A percentile compares a stretch with the other conserved stretches of the same genome.
phyloP scores from a whole-genome alignment of 352 stramenopile species.

The Thalassiosira hispida region DNA sequence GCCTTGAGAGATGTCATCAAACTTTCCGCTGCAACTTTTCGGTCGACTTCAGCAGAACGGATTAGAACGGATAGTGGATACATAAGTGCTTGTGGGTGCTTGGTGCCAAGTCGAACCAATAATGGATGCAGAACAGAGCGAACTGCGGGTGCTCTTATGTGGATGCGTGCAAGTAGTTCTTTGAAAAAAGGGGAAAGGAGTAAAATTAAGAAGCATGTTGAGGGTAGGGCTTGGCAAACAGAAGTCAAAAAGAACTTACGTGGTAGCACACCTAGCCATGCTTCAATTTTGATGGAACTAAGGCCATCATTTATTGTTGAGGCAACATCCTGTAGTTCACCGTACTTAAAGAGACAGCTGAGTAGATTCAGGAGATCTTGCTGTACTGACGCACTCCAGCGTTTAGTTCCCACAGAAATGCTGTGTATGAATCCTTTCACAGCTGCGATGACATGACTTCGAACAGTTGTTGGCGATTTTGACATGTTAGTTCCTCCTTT shows the following conservation, averaged over 20 bases:
- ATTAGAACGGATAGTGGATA: conserved; percentile 96
- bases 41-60: conserved; percentile 93
- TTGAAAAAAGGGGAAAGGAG: too few relatives aligned
- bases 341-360: conserved; percentile 97
- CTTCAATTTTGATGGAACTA: conserved; percentile 93
- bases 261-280: conserved; percentile 98
- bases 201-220: conserved; percentile 68
- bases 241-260: too few relatives aligned
- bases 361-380: conserved; percentile 98
- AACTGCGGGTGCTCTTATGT: conserved; percentile 82
- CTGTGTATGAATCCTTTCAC: conserved; percentile 97
- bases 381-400: conserved; percentile 95
- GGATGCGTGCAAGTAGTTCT: conserved; percentile 89
- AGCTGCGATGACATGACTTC: conserved; percentile 88
- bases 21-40: conserved; percentile 92
- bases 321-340: conserved; percentile 90
- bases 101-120: conserved; percentile 89
- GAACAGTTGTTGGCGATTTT: conserved; percentile 50
- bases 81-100: conserved; percentile 97
- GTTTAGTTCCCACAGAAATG: conserved; percentile 93
- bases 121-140: conserved; percentile 88
- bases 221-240: background rate
- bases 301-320: conserved; percentile 88
- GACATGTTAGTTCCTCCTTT: conserved; percentile 26
- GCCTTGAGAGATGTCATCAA: conserved; percentile 94